These are phyloP conservation scores for Chlorella ohadii DNA, from an alignment of 139 green algal species.

Conservation along the genomic window DNA sequence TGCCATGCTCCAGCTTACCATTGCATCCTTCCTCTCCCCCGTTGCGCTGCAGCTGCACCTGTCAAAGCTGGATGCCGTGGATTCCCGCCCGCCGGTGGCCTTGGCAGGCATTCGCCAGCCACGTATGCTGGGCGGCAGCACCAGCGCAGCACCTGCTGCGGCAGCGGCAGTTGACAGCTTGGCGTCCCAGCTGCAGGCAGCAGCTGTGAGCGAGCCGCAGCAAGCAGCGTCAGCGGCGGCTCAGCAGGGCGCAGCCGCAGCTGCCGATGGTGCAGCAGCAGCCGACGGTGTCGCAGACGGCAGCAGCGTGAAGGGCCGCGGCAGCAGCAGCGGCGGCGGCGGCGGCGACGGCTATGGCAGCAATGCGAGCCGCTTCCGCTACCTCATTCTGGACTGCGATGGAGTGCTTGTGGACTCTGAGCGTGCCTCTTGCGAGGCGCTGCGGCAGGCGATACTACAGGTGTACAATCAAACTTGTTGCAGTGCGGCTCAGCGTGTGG, in stretches of 20 bases:
- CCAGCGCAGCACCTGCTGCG: background rate
- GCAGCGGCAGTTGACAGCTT: background rate
- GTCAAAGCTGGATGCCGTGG: conserved; percentile 59
- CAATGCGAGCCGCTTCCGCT: conserved; percentile 45
- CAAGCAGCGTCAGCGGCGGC: background rate
- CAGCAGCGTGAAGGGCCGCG: background rate
- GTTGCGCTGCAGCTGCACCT: conserved; percentile 72
- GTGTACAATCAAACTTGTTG: too few relatives aligned
- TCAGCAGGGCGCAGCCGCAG: background rate
- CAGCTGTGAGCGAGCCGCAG: background rate
- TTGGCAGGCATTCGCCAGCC: conserved; percentile 20
- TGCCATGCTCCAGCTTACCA: too few relatives aligned
- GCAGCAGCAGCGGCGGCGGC: background rate
- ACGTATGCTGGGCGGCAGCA: conserved; percentile 28
- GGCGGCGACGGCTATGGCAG: background rate
- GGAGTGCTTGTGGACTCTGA: conserved; percentile 85
- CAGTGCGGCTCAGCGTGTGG: too few relatives aligned
- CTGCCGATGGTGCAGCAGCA: too few relatives aligned
- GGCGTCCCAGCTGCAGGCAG: background rate
- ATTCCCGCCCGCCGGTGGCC: background rate
- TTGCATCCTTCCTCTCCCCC: too few relatives aligned
- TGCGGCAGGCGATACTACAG: conserved; percentile 67
- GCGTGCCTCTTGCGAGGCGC: conserved; percentile 70
- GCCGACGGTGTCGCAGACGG: background rate
- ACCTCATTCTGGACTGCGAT: conserved; percentile 85